These are phyloP conservation scores for Kalmanozyma brasiliensis DNA, from an alignment of 1,284 basidiomycete genomes.

Conservation along the genomic window DNA sequence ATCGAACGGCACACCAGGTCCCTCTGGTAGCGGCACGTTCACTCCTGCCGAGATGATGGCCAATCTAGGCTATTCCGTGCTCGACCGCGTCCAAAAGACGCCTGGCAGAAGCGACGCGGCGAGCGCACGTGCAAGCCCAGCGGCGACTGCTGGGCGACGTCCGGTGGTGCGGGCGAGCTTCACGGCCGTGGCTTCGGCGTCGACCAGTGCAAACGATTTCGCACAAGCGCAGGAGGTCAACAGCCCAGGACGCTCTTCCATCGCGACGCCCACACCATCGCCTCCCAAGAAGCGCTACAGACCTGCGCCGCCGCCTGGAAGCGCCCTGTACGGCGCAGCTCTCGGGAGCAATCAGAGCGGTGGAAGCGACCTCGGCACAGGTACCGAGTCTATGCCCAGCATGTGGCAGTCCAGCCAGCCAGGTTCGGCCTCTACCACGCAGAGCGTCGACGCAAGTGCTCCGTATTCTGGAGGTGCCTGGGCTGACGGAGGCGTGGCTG, in stretches of 20 bases:
- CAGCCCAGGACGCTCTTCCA: constrained; percentile 13
- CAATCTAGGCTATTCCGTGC: constrained; percentile 45
- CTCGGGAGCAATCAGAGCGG: not conserved
- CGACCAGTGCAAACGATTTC: not conserved
- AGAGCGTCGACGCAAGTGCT: not conserved
- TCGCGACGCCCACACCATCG: constrained; percentile 23
- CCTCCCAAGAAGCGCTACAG: constrained; percentile 23
- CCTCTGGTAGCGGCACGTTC: constrained; percentile 25
- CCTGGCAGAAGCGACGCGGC: constrained; percentile 20
- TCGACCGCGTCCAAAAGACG: constrained; percentile 32
- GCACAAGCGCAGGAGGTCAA: not conserved
- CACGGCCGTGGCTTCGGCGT: not conserved
- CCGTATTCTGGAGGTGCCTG: constrained; percentile 1
- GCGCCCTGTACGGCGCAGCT: constrained; percentile 11
- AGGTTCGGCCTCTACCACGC: not conserved
- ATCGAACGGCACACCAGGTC: constrained; percentile 29
- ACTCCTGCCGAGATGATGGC: constrained; percentile 40
- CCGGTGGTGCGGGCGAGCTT: not conserved
- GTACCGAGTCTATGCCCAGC: no score
- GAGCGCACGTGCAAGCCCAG: constrained; percentile 22
- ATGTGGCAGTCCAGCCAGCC: not conserved
- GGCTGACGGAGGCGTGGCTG: constrained; percentile 22
- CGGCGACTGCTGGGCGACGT: constrained; percentile 18
- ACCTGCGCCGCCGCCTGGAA: constrained; percentile 15
- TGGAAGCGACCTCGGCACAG: not conserved